Percentiles rank a stretch among this genome's conserved stretches.
phyloP scores from a whole-genome alignment of 179 eudicot species.

The Silene noctiflora region DNA sequence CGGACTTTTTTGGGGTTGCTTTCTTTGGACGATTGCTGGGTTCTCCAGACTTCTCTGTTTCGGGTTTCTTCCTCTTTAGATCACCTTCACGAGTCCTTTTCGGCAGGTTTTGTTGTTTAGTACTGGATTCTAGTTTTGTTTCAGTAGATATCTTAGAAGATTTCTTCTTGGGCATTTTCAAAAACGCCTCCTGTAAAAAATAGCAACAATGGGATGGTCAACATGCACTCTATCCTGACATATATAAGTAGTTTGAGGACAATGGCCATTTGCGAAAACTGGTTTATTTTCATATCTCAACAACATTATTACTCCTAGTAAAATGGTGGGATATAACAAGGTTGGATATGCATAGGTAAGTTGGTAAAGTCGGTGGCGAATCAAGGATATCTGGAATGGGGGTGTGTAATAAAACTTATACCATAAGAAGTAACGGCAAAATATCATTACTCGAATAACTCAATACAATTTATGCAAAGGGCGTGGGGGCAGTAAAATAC shows the following conservation, averaged over 20 bases:
- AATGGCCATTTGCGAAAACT: not conserved
- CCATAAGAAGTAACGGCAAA: too few relatives aligned
- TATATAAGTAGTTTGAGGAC: too few relatives aligned
- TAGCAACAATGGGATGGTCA: not conserved
- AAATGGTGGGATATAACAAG: not conserved
- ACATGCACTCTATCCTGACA: not conserved
- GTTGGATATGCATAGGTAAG: not conserved
- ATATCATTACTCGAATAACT: too few relatives aligned
- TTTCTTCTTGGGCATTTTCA: slow-evolving; percentile 27
- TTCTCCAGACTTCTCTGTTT: not conserved
- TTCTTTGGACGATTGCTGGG: not conserved
- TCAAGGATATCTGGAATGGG: too few relatives aligned
- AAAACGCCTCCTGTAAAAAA: too few relatives aligned
- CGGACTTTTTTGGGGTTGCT: slow-evolving; percentile 22
- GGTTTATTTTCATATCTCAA: not conserved
- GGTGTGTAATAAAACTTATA: too few relatives aligned
- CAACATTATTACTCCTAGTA: too few relatives aligned
- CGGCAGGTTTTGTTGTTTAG: not conserved
- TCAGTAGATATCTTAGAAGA: slow-evolving; percentile 27
- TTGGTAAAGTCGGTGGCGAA: too few relatives aligned
- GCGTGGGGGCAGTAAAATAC: too few relatives aligned
- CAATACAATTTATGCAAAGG: too few relatives aligned
- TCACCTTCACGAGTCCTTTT: slow-evolving; percentile 6
- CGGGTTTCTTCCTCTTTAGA: slow-evolving; percentile 9
- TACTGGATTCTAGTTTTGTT: slow-evolving; percentile 1